Evolutionary conservation across 345 rosid species (phyloP).

Genomic region (Dipteronia dyeriana): DNA sequence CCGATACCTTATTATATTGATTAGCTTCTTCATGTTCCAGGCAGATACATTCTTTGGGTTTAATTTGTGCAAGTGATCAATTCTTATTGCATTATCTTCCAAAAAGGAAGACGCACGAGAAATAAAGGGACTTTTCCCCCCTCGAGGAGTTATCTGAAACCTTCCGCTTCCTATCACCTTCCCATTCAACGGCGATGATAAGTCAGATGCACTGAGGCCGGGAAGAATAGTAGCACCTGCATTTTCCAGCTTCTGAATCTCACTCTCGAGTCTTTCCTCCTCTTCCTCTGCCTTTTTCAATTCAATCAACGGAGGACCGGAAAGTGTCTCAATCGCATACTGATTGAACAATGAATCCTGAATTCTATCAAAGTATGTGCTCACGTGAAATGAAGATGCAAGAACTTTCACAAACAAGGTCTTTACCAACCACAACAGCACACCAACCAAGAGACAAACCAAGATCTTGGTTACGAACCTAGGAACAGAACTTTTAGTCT

Average conservation of each 20-base stretch:
- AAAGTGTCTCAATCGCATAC: constrained; percentile 73
- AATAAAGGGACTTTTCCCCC: constrained; percentile 45
- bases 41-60: constrained; percentile 83
- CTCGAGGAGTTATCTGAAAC: constrained; percentile 40
- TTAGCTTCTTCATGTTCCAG: constrained; percentile 95
- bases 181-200: constrained; percentile 30
- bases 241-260: constrained; percentile 41
- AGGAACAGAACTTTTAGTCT: constrained; percentile 34
- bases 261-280: constrained; percentile 43
- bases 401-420: constrained; percentile 86
- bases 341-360: constrained; percentile 85
- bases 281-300: constrained; percentile 51
- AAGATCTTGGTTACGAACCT: constrained; percentile 59
- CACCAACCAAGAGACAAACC: constrained; percentile 69
- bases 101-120: constrained; percentile 48
- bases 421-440: constrained; percentile 76
- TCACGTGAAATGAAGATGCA: constrained; percentile 87
- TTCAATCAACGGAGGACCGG: constrained; percentile 74
- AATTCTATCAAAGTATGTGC: constrained; percentile 89
- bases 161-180: constrained; percentile 44
- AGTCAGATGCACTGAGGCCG: constrained; percentile 36
- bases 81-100: constrained; percentile 53
- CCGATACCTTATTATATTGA: constrained; percentile 66
- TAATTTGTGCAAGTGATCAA: constrained; percentile 73
- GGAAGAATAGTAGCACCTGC: constrained; percentile 50